Percentiles rank a stretch among this genome's conserved stretches.
phyloP scores from a whole-genome alignment of 169 alveolate genomes.

The Plasmodium gaboni region DNA sequence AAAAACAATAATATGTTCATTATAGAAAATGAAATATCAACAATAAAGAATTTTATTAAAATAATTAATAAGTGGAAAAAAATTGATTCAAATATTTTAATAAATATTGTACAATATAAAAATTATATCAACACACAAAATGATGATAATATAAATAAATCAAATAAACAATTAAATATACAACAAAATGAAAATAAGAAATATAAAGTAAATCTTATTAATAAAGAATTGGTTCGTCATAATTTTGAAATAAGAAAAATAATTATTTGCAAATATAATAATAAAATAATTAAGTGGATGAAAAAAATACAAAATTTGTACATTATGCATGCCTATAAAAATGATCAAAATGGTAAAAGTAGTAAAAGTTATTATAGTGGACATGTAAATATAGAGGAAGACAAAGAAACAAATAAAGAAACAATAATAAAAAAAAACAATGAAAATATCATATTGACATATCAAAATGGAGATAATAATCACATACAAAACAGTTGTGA shows the following conservation, averaged over 20 bases:
- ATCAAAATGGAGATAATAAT: not conserved
- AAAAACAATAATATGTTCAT: not conserved
- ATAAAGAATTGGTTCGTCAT: slow-evolving; percentile 21
- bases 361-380: no score
- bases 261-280: slow-evolving; percentile 33
- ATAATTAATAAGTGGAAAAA: slow-evolving; percentile 34
- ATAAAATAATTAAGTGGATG: slow-evolving; percentile 12
- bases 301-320: not conserved
- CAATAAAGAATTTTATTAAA: slow-evolving; percentile 16
- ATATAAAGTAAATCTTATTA: slow-evolving; percentile 16
- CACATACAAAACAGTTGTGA: not conserved
- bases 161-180: no score
- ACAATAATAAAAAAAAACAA: not conserved
- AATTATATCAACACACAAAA: not conserved
- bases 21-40: not conserved
- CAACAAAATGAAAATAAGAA: not conserved
- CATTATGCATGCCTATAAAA: no score
- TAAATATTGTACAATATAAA: slow-evolving; percentile 8
- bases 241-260: slow-evolving; percentile 41
- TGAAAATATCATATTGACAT: not conserved
- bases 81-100: slow-evolving; percentile 26
- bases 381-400: not conserved
- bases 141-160: not conserved
- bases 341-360: not conserved
- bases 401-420: not conserved